These are phyloP conservation scores for Lentithecium fluviatile DNA, from an alignment of 495 filamentous ascomycete genomes.

Conservation along the genomic window DNA sequence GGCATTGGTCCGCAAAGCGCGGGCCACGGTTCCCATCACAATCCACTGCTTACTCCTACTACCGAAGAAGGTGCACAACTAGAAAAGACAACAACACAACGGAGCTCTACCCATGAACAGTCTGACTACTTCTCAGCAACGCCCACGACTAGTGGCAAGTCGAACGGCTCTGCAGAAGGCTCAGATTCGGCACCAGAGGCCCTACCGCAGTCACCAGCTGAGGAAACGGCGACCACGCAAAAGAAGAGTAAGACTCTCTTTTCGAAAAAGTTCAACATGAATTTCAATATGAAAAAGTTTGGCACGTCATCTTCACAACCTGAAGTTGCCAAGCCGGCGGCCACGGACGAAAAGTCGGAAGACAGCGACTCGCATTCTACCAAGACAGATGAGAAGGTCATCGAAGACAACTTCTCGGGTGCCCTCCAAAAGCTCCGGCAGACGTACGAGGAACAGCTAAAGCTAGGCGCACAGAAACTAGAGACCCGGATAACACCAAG, in stretches of 20 bases:
- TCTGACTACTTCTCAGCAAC: constrained; percentile 65
- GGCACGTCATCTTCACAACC: constrained; percentile 67
- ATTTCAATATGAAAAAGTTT: constrained; percentile 77
- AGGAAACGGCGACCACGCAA: constrained; percentile 63
- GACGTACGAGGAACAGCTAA: constrained; percentile 71
- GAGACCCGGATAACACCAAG: constrained; percentile 72
- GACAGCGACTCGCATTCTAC: constrained; percentile 65
- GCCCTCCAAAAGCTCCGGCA: constrained; percentile 74
- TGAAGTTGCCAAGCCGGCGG: constrained; percentile 66
- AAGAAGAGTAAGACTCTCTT: constrained; percentile 72
- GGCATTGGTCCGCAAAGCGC: constrained; percentile 26
- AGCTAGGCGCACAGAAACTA: constrained; percentile 45
- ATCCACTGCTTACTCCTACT: constrained; percentile 48
- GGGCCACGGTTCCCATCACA: constrained; percentile 41
- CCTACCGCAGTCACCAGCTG: constrained; percentile 39
- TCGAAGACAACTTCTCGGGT: constrained; percentile 80
- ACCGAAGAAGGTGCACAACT: constrained; percentile 52
- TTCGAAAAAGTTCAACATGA: constrained; percentile 83
- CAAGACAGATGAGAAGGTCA: constrained; percentile 69
- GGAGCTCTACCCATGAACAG: constrained; percentile 48
- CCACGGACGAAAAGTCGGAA: constrained; percentile 77
- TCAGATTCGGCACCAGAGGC: constrained; percentile 21
- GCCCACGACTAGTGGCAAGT: constrained; percentile 27
- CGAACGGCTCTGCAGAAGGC: constrained; percentile 4
- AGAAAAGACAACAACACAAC: constrained; percentile 48